Base-by-base conservation (phyloP, 148 eudicot genomes). In the Chenopodium album region DNA sequence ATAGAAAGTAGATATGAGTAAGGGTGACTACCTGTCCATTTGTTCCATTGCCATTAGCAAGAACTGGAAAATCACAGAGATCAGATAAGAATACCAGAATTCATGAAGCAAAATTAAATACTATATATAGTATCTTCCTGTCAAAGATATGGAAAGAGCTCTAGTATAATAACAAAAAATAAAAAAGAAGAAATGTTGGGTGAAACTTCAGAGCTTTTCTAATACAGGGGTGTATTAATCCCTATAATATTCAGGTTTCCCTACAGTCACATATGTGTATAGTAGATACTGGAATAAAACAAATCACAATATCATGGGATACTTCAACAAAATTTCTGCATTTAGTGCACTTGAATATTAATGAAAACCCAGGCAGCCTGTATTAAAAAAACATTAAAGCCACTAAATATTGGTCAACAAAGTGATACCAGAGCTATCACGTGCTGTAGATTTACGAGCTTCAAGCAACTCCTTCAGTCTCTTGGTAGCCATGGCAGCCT, bases 401-500 rank as follows among this genome's bases (percentile, higher is more conserved):
- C 19, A 80, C 64, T 28, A 20, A 26, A 63, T 47, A 13, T 9
- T 29, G 7, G 37, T 37, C 46, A 5, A 46, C 52, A 76, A 68
- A 17, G 11, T 26, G n/a, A 52, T 88, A 96, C 99, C 98, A 64
- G 97, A 86, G 84, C 76, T 88, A 82, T 97, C 99, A 54, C 98
- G 99, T 69, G 86, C 74, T 84, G 95, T 85, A 46, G 91, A 88
- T 87, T 97, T 94, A 74, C 98, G 99, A 69, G 98, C 95, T 85
- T 97, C 99, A 73, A 97, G 88, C 88, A 97, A 87, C 83, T 97
- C 99, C 86, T 97, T 97, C 79, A 97, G 84, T 89, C 98, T 90
- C 91, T 92, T 97, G 81, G 99, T 97, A 71, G 99, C 99, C 94
- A 92, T 91, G 85, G 98, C 94, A 88, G 99, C 99, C 87, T 97